Conservation (phyloP, 768 basidiomycete genomes). For the Rickenella mellea region DNA sequence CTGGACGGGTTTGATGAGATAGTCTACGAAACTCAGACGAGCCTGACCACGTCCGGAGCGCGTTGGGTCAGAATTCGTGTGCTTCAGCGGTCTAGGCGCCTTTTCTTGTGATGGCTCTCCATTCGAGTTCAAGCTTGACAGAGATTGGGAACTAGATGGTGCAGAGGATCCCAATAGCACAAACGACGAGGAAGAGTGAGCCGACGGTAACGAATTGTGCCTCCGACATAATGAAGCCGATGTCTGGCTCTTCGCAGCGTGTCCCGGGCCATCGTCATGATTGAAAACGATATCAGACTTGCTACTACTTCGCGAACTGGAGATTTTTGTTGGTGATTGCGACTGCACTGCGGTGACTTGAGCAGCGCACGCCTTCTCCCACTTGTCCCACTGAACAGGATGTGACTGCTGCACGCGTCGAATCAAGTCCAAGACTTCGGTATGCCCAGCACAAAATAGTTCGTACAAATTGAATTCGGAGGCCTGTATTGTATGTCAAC, state of each 20-base stretch:
- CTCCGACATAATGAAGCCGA: too few relatives aligned
- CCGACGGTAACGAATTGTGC: too few relatives aligned
- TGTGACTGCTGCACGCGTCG: slow-evolving; percentile 55
- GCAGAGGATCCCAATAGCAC: too few relatives aligned
- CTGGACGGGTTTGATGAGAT: slow-evolving; percentile 96
- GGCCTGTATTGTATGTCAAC: too few relatives aligned
- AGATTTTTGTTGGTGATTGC: too few relatives aligned
- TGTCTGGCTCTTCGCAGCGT: not conserved
- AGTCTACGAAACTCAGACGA: slow-evolving; percentile 62
- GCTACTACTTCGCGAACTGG: too few relatives aligned
- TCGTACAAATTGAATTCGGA: slow-evolving; percentile 72
- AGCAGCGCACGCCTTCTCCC: slow-evolving; percentile 67
- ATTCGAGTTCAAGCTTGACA: not conserved
- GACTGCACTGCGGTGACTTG: slow-evolving; percentile 40
- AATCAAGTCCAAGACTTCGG: slow-evolving; percentile 69
- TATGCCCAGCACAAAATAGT: slow-evolving; percentile 79
- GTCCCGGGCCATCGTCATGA: too few relatives aligned
- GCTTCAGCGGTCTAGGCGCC: not conserved
- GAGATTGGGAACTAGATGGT: too few relatives aligned
- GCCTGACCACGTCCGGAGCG: not conserved
- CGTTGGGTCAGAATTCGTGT: not conserved
- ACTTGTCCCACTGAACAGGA: slow-evolving; percentile 71
- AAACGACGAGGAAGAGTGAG: too few relatives aligned
- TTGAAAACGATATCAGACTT: too few relatives aligned
- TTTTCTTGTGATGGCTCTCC: not conserved